phyloP scores from a whole-genome alignment of 2,329 filamentous ascomycete species.

The Xylaria sp. region DNA sequence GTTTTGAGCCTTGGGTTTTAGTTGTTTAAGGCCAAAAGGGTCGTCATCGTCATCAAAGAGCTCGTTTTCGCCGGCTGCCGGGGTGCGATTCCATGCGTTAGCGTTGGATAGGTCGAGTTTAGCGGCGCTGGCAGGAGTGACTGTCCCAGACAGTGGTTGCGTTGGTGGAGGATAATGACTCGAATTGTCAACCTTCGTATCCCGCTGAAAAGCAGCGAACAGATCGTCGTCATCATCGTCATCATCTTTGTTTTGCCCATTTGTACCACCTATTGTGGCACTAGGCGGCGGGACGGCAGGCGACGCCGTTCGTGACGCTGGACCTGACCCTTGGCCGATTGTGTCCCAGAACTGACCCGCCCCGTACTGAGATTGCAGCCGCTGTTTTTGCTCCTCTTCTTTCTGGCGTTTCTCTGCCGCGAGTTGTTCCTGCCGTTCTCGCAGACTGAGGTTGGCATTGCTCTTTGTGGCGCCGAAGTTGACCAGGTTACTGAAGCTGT shows the following conservation, averaged over 20 bases:
- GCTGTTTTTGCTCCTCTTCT: slow-evolving; percentile 76
- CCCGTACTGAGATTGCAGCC: slow-evolving; percentile 81
- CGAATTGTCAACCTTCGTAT: slow-evolving; percentile 73
- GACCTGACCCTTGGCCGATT: slow-evolving; percentile 65
- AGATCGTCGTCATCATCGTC: slow-evolving; percentile 66
- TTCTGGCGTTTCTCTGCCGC: slow-evolving; percentile 74
- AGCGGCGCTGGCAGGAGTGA: slow-evolving; percentile 57
- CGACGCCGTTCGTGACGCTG: slow-evolving; percentile 59
- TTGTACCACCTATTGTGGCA: slow-evolving; percentile 43
- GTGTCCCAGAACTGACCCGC: slow-evolving; percentile 80
- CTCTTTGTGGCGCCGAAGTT: slow-evolving; percentile 69
- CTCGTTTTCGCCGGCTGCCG: slow-evolving; percentile 46
- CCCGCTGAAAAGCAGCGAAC: slow-evolving; percentile 73
- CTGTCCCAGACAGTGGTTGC: slow-evolving; percentile 52
- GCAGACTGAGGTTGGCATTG: slow-evolving; percentile 77
- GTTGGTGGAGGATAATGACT: slow-evolving; percentile 70
- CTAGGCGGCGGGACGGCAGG: slow-evolving; percentile 51
- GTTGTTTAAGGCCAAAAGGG: slow-evolving; percentile 80
- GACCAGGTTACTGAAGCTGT: slow-evolving; percentile 83
- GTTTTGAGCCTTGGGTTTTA: slow-evolving; percentile 58
- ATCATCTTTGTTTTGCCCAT: slow-evolving; percentile 47
- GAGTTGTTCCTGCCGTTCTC: slow-evolving; percentile 78
- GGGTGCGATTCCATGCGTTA: slow-evolving; percentile 60
- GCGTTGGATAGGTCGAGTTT: slow-evolving; percentile 64
- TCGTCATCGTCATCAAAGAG: slow-evolving; percentile 77